Base-by-base conservation (phyloP, 306 rosid species). In the Lathyrus sativus region DNA sequence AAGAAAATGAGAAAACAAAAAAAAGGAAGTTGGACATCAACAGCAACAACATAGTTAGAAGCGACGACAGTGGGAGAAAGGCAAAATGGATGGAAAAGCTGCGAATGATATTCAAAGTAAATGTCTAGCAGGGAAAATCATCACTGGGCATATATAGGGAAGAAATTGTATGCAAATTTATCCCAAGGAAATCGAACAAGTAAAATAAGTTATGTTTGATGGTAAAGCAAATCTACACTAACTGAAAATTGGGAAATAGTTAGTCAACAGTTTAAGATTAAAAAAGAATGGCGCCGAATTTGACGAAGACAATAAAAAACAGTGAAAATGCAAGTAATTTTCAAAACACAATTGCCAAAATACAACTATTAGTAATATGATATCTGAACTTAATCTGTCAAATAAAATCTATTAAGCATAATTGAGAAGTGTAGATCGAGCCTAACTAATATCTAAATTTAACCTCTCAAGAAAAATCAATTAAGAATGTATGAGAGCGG, bases 91-190 rank as follows among this genome's bases (percentile, higher is more conserved):
- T 67, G 79, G 38, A 75, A 22, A 38, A 43, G 63, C 56, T 59
- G 11, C 33, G 26, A 51, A 53, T 55, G 61, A 26, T 54, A 54
- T 64, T 48, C 61, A 42, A 38, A 19, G 74, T 9, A 29, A 58
- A 72, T 37, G 31, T 35, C 67, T 41, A n/a, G 18, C 33, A 70
- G 39, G 7, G 6, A 19, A 28, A 33, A 51, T 59, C 77, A 0
- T 75, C 84, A 80, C 50, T 9, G 67, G 74, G 77, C 71, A 50
- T 22, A 50, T 22, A 42, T 35, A 18, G 9, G 11, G 6, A 65
- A 65, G 61, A 56, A 68, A 22, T 3, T 14, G 18, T 31, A 56
- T 56, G 9, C 39, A 35, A 35, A 6, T 35, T 35, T 33, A 1
- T 35, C 53, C 22, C 17, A 46, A 46, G 22, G 10, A 14, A 14